Base-by-base conservation (phyloP, 345 rosid species). In the Toxicodendron radicans region DNA sequence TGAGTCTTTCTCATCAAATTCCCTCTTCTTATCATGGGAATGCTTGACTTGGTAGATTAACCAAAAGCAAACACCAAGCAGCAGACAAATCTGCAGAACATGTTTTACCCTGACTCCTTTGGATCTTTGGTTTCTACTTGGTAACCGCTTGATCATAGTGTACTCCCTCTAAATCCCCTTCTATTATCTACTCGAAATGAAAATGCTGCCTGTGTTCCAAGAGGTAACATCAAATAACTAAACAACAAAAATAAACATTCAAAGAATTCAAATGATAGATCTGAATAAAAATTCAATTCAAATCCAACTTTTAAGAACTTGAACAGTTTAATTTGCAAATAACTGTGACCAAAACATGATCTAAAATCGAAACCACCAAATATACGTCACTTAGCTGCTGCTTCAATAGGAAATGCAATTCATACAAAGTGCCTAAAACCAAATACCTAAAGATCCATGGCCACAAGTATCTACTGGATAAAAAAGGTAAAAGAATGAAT, bases 21-120 rank as follows among this genome's bases (percentile, higher is more conserved):
- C 98, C 81, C 85, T 87, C 78, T 89, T 95, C 88, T 89, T 95
- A 69, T 91, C 98, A 78, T 89, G 92, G 54, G 98, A 92, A 63
- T 77, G 87, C 90, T 95, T 92, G n/a, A 91, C 94, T 83, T 93
- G 97, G 75, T 90, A 92, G 75, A 93, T 81, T 79, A 92, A 75
- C 98, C 97, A 93, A 51, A 95, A 85, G 77, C 96, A 92, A 58
- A 92, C 86, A 65, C 91, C 92, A 65, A 95, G 85, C 75, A 92
- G 74, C 75, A 95, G 81, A 66, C 90, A 83, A 65, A 95, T 89
- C 87, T 95, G 97, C 73, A 95, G 76, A 56, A 87, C 82, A 85
- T 85, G 89, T 80, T 92, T 95, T 58, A 80, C 68, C 85, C 77
- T 91, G 58, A 86, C 74, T 23, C 97, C 89, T 76, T 75, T 92